A percentile compares a stretch with the other conserved stretches of the same genome.
phyloP scores from a whole-genome alignment of 2,329 filamentous ascomycete species.

The Pseudomassariella vexata region DNA sequence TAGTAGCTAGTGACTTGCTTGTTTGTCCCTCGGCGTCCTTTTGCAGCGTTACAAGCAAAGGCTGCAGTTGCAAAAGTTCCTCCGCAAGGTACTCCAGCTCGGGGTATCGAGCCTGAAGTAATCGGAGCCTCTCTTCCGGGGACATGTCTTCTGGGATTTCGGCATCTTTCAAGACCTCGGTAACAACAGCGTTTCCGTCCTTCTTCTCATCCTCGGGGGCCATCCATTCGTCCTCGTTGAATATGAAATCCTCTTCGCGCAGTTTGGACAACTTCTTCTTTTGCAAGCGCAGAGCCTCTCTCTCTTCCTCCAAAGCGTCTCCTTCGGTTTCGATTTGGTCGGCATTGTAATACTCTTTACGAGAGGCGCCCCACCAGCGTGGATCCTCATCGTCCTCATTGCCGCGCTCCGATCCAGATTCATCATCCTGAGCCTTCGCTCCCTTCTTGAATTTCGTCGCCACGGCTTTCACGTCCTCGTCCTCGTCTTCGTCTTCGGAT shows the following conservation, averaged over 20 bases:
- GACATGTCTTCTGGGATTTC: constrained; percentile 77
- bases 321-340: constrained; percentile 50
- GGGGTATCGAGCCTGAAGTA: constrained; percentile 78
- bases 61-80: constrained; percentile 71
- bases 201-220: constrained; percentile 46
- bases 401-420: constrained; percentile 35
- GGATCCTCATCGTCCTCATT: constrained; percentile 52
- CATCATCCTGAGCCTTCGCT: constrained; percentile 14
- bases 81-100: constrained; percentile 84
- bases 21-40: constrained; percentile 48
- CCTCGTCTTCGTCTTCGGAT: constrained; percentile 30
- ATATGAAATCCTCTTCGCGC: constrained; percentile 87
- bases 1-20: constrained; percentile 50
- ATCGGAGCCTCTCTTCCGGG: constrained; percentile 65
- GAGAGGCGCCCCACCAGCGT: constrained; percentile 81
- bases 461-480: constrained; percentile 44
- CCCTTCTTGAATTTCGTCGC: constrained; percentile 20
- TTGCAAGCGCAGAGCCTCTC: constrained; percentile 80
- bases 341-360: constrained; percentile 87
- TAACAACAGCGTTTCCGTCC: constrained; percentile 55
- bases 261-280: constrained; percentile 87
- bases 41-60: constrained; percentile 53
- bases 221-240: constrained; percentile 85
- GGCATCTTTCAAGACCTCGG: constrained; percentile 78
- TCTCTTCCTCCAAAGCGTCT: constrained; percentile 81